A percentile compares a stretch with the other conserved stretches of the same genome.
These are phyloP conservation scores for Microbotryum intermedium DNA, from an alignment of 1,284 basidiomycete genomes.

Conservation along the genomic window DNA sequence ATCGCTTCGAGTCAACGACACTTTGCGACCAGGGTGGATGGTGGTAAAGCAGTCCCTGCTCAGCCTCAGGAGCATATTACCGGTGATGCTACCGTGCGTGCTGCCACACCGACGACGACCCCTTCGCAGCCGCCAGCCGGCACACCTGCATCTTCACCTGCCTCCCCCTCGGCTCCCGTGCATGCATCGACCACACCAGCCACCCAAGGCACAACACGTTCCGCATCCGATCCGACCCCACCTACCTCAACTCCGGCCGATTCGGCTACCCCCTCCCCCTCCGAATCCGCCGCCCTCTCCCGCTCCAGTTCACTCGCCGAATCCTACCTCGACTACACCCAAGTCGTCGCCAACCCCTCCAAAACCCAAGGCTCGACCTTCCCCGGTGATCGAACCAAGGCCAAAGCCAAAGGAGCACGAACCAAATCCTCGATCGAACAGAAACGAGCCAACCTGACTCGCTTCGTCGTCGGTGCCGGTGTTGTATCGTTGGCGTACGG, in stretches of 20 bases:
- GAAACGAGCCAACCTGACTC: slow-evolving; percentile 33
- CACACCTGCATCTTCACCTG: background rate
- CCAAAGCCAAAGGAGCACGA: slow-evolving; percentile 33
- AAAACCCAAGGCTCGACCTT: slow-evolving; percentile 4
- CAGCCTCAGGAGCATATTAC: too few species aligned
- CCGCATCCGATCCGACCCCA: too few species aligned
- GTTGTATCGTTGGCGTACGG: slow-evolving; percentile 29
- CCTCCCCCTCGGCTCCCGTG: background rate
- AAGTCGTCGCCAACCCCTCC: slow-evolving; percentile 24
- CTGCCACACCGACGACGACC: too few species aligned
- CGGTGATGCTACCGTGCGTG: too few species aligned
- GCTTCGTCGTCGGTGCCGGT: slow-evolving; percentile 27
- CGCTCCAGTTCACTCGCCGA: slow-evolving; percentile 23
- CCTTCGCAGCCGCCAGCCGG: too few species aligned
- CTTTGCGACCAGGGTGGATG: too few species aligned
- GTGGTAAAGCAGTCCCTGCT: too few species aligned
- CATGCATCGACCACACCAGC: slow-evolving; percentile 2
- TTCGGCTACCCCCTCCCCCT: background rate
- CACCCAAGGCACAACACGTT: too few species aligned
- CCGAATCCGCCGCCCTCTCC: background rate
- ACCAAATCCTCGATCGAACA: slow-evolving; percentile 39
- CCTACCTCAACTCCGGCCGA: background rate
- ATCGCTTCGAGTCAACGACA: too few species aligned
- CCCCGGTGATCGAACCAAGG: slow-evolving; percentile 33
- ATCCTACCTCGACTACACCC: slow-evolving; percentile 32